These are phyloP conservation scores for Suillus brevipes DNA, from an alignment of 768 basidiomycete species.

Conservation along the genomic window DNA sequence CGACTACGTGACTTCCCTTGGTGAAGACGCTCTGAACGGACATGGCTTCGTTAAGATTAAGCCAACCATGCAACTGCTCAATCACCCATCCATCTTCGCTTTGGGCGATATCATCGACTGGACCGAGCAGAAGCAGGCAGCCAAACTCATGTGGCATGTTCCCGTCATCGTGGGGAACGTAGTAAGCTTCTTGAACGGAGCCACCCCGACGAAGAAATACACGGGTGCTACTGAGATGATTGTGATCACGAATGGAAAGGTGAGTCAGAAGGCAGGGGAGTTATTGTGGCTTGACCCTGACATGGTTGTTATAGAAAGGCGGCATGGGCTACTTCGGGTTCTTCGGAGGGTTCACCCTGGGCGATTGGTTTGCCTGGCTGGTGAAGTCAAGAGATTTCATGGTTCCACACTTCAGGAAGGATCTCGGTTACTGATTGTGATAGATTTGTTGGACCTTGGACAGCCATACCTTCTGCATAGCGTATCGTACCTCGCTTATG, in stretches of 20 bases:
- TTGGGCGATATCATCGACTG: slow-evolving; percentile 66
- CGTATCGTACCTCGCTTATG: neutral
- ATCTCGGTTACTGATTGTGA: slow-evolving; percentile 26
- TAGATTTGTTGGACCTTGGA: neutral
- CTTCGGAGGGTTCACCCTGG: slow-evolving; percentile 46
- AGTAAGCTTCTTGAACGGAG: slow-evolving; percentile 41
- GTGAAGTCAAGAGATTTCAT: slow-evolving; percentile 41
- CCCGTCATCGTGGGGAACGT: slow-evolving; percentile 50
- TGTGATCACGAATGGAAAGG: slow-evolving; percentile 55
- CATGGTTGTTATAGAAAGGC: slow-evolving; percentile 35
- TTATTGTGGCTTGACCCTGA: slow-evolving; percentile 12
- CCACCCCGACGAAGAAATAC: slow-evolving; percentile 40
- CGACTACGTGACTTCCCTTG: slow-evolving; percentile 49
- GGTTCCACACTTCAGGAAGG: slow-evolving; percentile 28
- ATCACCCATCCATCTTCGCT: slow-evolving; percentile 59
- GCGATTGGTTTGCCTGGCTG: slow-evolving; percentile 41
- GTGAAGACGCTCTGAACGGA: slow-evolving; percentile 33
- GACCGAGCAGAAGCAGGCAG: slow-evolving; percentile 60
- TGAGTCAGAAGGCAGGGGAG: slow-evolving; percentile 24
- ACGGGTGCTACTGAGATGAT: slow-evolving; percentile 54
- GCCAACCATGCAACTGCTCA: slow-evolving; percentile 56
- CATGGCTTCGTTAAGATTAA: slow-evolving; percentile 49
- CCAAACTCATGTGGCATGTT: slow-evolving; percentile 48
- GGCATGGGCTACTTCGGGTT: slow-evolving; percentile 40
- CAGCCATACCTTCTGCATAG: neutral